Evolutionary conservation across 352 stramenopile species (phyloP).

Genomic region (Phytophthora sp.): DNA sequence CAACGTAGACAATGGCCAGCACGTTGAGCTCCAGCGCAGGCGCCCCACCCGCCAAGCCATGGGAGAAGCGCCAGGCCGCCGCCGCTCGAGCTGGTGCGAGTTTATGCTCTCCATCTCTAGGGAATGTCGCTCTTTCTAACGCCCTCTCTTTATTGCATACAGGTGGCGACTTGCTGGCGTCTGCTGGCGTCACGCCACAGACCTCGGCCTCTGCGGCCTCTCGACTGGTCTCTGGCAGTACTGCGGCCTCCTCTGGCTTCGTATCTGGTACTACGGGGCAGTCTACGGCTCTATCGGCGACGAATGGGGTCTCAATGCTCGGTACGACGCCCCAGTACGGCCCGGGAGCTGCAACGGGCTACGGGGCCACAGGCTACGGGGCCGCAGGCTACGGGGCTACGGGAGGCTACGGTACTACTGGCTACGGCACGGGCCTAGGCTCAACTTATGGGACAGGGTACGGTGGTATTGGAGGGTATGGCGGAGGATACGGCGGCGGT

Average conservation of each 20-base stretch:
- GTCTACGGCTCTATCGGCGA: slow-evolving; percentile 11
- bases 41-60: slow-evolving; percentile 50
- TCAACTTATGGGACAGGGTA: slow-evolving; percentile 42
- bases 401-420: slow-evolving; percentile 36
- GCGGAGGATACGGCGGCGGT: slow-evolving; percentile 39
- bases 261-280: slow-evolving; percentile 2
- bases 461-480: slow-evolving; percentile 37
- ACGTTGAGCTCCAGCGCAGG: slow-evolving; percentile 30
- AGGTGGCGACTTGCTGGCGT: slow-evolving; percentile 21
- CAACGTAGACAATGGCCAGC: slow-evolving; percentile 27
- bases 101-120: neutral
- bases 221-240: slow-evolving; percentile 8
- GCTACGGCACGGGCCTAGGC: slow-evolving; percentile 26
- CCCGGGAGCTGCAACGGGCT: slow-evolving; percentile 14
- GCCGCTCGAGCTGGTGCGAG: slow-evolving; percentile 37
- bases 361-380: slow-evolving; percentile 35
- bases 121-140: slow-evolving; percentile 17
- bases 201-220: slow-evolving; percentile 23
- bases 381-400: slow-evolving; percentile 25
- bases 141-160: neutral
- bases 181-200: slow-evolving; percentile 26
- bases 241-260: slow-evolving; percentile 10
- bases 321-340: slow-evolving; percentile 23
- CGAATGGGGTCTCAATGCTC: slow-evolving; percentile 19
- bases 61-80: slow-evolving; percentile 45